Base-by-base conservation (phyloP, 192 early-diverging fungal species). In the Linnemannia zychae region DNA sequence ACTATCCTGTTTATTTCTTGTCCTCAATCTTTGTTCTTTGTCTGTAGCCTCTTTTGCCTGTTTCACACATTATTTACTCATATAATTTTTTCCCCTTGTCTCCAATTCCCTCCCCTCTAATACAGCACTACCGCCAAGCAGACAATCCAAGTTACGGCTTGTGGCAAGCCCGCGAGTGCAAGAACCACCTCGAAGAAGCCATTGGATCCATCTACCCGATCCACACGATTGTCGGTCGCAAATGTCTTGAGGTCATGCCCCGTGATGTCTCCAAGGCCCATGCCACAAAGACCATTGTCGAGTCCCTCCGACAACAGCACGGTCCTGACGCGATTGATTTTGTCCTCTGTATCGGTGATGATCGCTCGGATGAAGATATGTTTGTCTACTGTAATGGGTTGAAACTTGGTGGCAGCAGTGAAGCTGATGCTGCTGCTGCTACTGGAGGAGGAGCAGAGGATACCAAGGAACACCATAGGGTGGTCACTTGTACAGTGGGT, bases 151-250 rank as follows among this genome's bases (percentile, higher is more conserved):
- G 57, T 47, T 95, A 94, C 76, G 92, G 91, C 46, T 57, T 90
- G 44, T 96, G 96, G 95, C 95, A 95, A 78, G 95, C 95, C 17
- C 92, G 93, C 33, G 96, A 97, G 81, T 96, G 95, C 81, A 92
- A 94, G 71, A 97, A 96, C 79, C 96, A 97, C 74, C 95, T 97
- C 71, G 91, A 93, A 78, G 92, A 94, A 37, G 84, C 93, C 7
- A 87, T 97, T 28, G 90, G 91, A 12, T 82, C 89, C 22, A 92
- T 87, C 67, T 96, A 90, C 81, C 91, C 95, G 11, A 92, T 97
- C 48, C 95, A 95, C 66, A 88, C 90, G 24, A 76, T 95, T 20
- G 87, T 91, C 37, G 95, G 94, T 36, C 90, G 91, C 31, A 91
- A 93, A 68, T 93, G 90, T 40, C 80, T 97, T 36, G 94, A 96